These are phyloP conservation scores for Cordyceps javanica DNA, from an alignment of 2,329 filamentous ascomycete species.

Conservation along the genomic window DNA sequence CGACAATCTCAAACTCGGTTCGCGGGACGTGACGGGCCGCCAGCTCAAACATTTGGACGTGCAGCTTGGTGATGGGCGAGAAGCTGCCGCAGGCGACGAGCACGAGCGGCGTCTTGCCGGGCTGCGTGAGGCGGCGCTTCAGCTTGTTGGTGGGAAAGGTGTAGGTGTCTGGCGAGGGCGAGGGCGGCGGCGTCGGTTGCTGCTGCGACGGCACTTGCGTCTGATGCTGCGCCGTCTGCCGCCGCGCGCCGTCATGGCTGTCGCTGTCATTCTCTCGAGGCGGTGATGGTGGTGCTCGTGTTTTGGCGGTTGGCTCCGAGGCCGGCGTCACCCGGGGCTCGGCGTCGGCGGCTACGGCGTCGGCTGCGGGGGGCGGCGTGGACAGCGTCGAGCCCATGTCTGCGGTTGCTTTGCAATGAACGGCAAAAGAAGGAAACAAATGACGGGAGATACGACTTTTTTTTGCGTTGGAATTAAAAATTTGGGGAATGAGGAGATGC, in stretches of 20 bases:
- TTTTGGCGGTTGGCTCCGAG: not conserved
- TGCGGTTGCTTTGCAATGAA: not conserved
- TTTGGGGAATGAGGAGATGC: not conserved
- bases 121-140: conserved; percentile 42
- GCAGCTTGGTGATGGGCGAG: conserved; percentile 68
- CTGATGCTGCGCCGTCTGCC: not conserved
- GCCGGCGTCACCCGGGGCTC: conserved; percentile 6
- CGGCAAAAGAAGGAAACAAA: not conserved
- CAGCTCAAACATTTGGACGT: conserved; percentile 85
- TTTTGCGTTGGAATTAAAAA: no score
- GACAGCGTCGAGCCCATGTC: conserved; percentile 10
- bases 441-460: no score
- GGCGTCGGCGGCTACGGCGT: not conserved
- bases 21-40: conserved; percentile 67
- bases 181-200: conserved; percentile 3
- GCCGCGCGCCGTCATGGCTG: not conserved
- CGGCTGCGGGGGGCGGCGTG: not conserved
- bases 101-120: conserved; percentile 55
- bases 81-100: conserved; percentile 67
- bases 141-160: conserved; percentile 56
- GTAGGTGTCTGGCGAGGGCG: conserved; percentile 35
- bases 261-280: not conserved
- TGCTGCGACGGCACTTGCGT: no score
- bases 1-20: conserved; percentile 69
- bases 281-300: not conserved